Evolutionary conservation across 1,284 basidiomycete genomes (phyloP), one percentile per base, ranked within the genome.

Genomic region (Trichosporon coremiiforme): DNA sequence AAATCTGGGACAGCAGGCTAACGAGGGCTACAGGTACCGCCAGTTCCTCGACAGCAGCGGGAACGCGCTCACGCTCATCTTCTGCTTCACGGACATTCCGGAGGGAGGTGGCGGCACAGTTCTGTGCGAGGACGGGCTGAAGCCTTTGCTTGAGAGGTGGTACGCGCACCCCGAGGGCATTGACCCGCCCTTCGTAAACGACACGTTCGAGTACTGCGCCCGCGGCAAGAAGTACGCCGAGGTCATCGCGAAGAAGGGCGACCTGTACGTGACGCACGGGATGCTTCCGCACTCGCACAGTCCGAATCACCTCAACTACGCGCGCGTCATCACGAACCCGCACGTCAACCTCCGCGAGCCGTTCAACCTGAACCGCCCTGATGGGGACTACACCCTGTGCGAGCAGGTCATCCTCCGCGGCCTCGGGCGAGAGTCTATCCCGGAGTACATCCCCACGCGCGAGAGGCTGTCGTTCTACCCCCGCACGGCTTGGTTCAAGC

Each of bases 361-460:
- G 5, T 76, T 70, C 71, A 76, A 79, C 69, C 66, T 79, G 22
- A 77, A 78, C 70, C 73, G 78, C 0, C 20, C 55, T 0, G 78
- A 79, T 62, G 74, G 75, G 9, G 73, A 76, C 67, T 78, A 78
- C 41, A 77, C 76, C 2, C 74, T 78, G 9, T 73, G 73, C 66
- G 78, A 79, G 68, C 76, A 78, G 64, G 77, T 78, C 33, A 79
- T 79, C 45, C 75, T 79, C 6, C 73, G 75, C 10, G 73, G 69
- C 2, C 73, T 79, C 15, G 74, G 73, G 0, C 70, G 77, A 15
- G 55, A 64, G 9, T 70, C 69, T 0, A 67, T 79, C 13, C 77
- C 78, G 0, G 77, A 78, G 67, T 77, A 73, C 71, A 72, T 68
- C 22, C 75, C 77, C 3, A 77, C 74, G 4, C 70, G 76, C 1